Base-by-base conservation (phyloP, 495 filamentous ascomycete genomes). In the Podospora pseudocomata region DNA sequence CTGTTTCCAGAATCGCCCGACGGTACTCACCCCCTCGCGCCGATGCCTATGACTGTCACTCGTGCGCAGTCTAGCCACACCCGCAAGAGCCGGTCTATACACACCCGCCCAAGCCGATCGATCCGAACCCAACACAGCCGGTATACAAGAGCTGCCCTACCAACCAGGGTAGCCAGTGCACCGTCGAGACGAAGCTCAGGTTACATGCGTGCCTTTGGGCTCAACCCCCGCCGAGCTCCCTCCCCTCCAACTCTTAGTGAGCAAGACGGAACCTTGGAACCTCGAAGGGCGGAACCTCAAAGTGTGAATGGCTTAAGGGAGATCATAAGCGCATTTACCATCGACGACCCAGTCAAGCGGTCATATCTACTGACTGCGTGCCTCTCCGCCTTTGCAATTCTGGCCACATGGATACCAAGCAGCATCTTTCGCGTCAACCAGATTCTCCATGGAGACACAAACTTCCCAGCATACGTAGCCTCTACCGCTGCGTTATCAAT, bases 321-420 rank as follows among this genome's bases (percentile, higher is more conserved):
- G 60, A 20, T 39, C 23, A 30, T 16, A 39, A 44, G 18, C 32
- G 27, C 15, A 4, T 73, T 78, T 58, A 66, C 53, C 44, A 73
- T 82, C 68, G 76, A 79, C 62, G 85, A 86, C 69, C 84, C 81
- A 65, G 81, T 85, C 19, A 87, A 88, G 28, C 88, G 87, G 80
- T 87, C 87, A 4, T 94, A 94, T 75, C 86, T 87, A 30, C 90
- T 89, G 54, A 91, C 87, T 30, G 90, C 90, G 0, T 84, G 92
- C 70, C 79, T 94, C 1, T 94, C 92, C 76, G 91, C 91, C 39
- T 79, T 90, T 59, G 87, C 90, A 1, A 81, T 94, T 6, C 77
- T 92, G 32, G 85, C 93, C 15, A 92, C 91, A 19, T 95, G 91
- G 91, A 87, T 91, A 0, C 92, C 91, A 0, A 90, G 90, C 28